Conservation (phyloP, 768 basidiomycete genomes). For the Serendipita sp. region DNA sequence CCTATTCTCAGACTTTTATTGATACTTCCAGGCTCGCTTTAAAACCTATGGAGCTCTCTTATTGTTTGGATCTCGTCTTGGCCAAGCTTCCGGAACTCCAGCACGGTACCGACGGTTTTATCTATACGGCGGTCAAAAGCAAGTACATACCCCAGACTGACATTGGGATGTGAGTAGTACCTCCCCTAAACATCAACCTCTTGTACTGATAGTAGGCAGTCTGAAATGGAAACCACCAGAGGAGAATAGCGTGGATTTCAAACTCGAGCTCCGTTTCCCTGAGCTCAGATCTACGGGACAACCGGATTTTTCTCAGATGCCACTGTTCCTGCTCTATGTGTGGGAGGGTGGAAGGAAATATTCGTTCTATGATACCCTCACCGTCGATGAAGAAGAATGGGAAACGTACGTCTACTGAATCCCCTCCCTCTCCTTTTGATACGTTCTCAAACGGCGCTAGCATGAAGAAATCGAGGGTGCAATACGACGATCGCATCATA, state of each 20-base stretch:
- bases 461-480: slow-evolving; percentile 69
- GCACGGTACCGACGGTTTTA: slow-evolving; percentile 90
- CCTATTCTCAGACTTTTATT: slow-evolving; percentile 5
- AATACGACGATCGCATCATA: slow-evolving; percentile 84
- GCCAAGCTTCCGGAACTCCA: slow-evolving; percentile 71
- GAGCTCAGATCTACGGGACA: slow-evolving; percentile 37
- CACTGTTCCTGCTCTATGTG: slow-evolving; percentile 65
- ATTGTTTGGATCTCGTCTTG: slow-evolving; percentile 77
- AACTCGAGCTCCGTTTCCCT: slow-evolving; percentile 87
- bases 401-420: slow-evolving; percentile 46
- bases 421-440: slow-evolving; percentile 8
- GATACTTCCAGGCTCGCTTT: slow-evolving; percentile 49
- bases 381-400: slow-evolving; percentile 84
- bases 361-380: slow-evolving; percentile 73
- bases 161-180: slow-evolving; percentile 53
- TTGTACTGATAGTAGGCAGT: slow-evolving; percentile 27
- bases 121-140: slow-evolving; percentile 83
- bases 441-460: slow-evolving; percentile 26
- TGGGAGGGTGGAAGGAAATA: slow-evolving; percentile 66
- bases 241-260: slow-evolving; percentile 97
- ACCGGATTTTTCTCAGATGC: slow-evolving; percentile 75
- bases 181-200: not conserved
- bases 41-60: slow-evolving; percentile 77
- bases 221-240: slow-evolving; percentile 98
- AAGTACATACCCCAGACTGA: slow-evolving; percentile 69